These are phyloP conservation scores for Tuber aestivum DNA, from an alignment of 495 filamentous ascomycete species.

Conservation along the genomic window DNA sequence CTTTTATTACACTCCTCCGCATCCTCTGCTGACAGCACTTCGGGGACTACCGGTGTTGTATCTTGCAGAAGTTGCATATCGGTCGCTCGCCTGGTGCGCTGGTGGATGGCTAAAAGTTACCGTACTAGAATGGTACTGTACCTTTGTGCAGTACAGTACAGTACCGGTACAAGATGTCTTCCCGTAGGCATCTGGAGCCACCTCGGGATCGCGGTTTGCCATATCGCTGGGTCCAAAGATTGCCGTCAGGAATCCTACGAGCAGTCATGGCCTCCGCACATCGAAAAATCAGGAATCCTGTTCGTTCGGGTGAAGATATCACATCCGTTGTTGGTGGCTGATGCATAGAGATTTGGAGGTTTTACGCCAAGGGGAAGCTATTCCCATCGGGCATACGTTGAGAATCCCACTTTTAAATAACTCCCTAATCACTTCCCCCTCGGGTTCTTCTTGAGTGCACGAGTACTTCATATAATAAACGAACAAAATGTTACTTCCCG, in stretches of 20 bases:
- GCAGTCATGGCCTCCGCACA: not conserved
- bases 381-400: not conserved
- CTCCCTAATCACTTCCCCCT: not conserved
- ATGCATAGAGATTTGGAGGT: not conserved
- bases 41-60: not conserved
- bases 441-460: not conserved
- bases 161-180: no score
- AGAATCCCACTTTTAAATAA: not conserved
- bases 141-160: no score
- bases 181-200: not conserved
- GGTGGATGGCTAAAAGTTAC: not conserved
- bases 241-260: not conserved
- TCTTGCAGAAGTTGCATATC: not conserved
- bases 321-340: not conserved
- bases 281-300: not conserved
- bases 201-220: not conserved
- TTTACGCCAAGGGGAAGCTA: not conserved
- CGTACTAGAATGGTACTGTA: no score
- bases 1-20: not conserved
- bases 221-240: not conserved
- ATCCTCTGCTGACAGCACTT: not conserved
- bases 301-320: not conserved
- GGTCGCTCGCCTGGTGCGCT: not conserved
- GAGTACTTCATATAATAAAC: not conserved
- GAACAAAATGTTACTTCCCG: not conserved